These are phyloP conservation scores for Scytalidium lignicola DNA, from an alignment of 2,329 filamentous ascomycete genomes.

Conservation along the genomic window DNA sequence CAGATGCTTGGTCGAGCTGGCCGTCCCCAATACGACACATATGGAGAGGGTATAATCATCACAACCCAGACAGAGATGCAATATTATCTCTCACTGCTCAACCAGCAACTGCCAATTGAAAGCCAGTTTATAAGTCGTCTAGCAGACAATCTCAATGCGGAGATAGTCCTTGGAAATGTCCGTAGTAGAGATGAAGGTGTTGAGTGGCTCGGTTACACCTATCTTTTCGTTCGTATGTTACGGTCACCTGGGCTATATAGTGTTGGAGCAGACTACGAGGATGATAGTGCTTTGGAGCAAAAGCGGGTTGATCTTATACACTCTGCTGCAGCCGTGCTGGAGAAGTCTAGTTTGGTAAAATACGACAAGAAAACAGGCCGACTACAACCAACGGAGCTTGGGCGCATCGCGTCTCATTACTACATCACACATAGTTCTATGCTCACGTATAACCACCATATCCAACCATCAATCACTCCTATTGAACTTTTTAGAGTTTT, in stretches of 20 bases:
- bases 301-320: slow-evolving; percentile 97
- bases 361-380: slow-evolving; percentile 93
- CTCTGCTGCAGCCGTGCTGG: slow-evolving; percentile 81
- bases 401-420: slow-evolving; percentile 94
- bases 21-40: slow-evolving; percentile 93
- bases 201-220: slow-evolving; percentile 98
- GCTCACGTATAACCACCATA: slow-evolving; percentile 93
- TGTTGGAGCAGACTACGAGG: slow-evolving; percentile 91
- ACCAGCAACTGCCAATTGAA: slow-evolving; percentile 96
- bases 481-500: slow-evolving; percentile 98
- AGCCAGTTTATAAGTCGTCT: slow-evolving; percentile 91
- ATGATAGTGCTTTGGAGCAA: slow-evolving; percentile 87
- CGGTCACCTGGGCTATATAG: slow-evolving; percentile 92
- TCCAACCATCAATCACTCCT: slow-evolving; percentile 85
- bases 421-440: slow-evolving; percentile 97
- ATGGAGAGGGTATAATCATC: slow-evolving; percentile 97
- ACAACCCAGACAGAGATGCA: slow-evolving; percentile 93
- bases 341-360: slow-evolving; percentile 83
- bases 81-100: slow-evolving; percentile 93
- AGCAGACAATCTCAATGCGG: slow-evolving; percentile 93
- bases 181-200: slow-evolving; percentile 90
- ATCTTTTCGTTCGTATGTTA: slow-evolving; percentile 96
- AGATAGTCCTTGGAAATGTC: slow-evolving; percentile 91
- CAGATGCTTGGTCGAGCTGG: slow-evolving; percentile 98
- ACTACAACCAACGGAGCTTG: slow-evolving; percentile 86